Evolutionary conservation across 768 basidiomycete genomes (phyloP), one percentile per base, ranked within the genome.

Genomic region (Tricholoma bakamatsutake): DNA sequence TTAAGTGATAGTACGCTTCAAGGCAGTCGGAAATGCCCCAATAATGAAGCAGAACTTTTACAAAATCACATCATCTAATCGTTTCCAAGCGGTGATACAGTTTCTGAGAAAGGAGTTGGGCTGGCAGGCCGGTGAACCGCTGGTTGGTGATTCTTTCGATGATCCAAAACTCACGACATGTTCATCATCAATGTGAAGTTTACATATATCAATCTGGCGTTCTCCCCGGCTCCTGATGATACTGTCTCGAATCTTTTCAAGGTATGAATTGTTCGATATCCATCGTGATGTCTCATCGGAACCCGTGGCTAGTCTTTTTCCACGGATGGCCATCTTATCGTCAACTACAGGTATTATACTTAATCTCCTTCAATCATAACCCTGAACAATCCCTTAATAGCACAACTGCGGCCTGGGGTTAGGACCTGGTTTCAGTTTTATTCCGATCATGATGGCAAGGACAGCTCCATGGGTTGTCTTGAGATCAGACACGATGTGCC

Each of bases 1-100:
- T 11, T 18, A 66, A 98, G 95, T 97, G 47, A 85, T 97, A 57
- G 91, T 98, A 15, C 85, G 94, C 42, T 98, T 98, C 81, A 94
- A 94, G 69, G 93, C 95, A 3, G 90, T 96, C 7, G 95, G 95
- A 49, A 94, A 95, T 63, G 95, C 95, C 2, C 95, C 95, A 1
- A 94, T 98, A 64, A 96, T 98, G 94, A 94, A 90, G 73, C 92
- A 95, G 74, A 97, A 95, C 74, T 90, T 93, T 62, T 97, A 93
- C 82, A 95, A 93, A 78, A 94, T 98, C 64, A 93, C 93, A 0
- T 90, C 93, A 15, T 86, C 88, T 42, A 93, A 96, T 69, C 80
- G 88, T 56, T 98, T 97, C 63, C 93, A 96, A 68, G 89, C 92
- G 8, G 94, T 98, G 55, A 92, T 95, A 50, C 86, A 90, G 63